Base-by-base conservation (phyloP, 2,329 filamentous ascomycete genomes). In the Magnaporthiopsis incrustans region DNA sequence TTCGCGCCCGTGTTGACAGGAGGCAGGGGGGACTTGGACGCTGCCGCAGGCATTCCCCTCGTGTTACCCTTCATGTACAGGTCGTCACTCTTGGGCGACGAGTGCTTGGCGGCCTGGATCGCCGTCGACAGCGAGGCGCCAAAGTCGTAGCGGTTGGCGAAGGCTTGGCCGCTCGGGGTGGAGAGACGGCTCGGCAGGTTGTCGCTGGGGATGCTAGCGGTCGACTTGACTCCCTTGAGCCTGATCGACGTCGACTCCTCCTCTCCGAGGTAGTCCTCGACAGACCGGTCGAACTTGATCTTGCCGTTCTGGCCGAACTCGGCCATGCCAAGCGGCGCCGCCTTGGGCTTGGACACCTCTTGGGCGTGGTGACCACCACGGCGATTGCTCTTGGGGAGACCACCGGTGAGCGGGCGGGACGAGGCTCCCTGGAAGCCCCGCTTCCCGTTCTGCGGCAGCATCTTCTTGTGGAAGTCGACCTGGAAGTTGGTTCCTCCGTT, bases 61-160 rank as follows among this genome's bases (percentile, higher is more conserved):
- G 77, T 77, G 64, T 80, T 77, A 38, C 78, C 71, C 75, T 83
- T 84, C 82, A 84, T 83, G 69, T 84, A 80, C 44, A 88, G 73
- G 63, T 82, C 79, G 71, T 87, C 83, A 22, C 32, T 22, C 30
- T 58, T 58, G 56, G 50, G 50, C 7, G 61, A 63, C 18, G 81
- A 80, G 67, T 86, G 86, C 72, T 91, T 90, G 60, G 89, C 88
- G 33, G 85, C 88, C 71, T 89, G 87, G 73, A 94, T 89, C 15
- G 92, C 92, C 62, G 92, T 92, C 63, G 84, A 88, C 35, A 98
- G 82, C 0, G 95, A 98, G n/a, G 91, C 91, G 66, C 90, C 89
- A 75, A 99, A 98, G 78, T 98, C 94, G 74, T 99, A 99, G 63
- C 95, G 89, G 75, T 93, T 93, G 60, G 92, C 90, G 74, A 98